A percentile compares a stretch with the other conserved stretches of the same genome.
These are phyloP conservation scores for Selenicereus undatus DNA, from an alignment of 148 eudicot species.

Conservation along the genomic window DNA sequence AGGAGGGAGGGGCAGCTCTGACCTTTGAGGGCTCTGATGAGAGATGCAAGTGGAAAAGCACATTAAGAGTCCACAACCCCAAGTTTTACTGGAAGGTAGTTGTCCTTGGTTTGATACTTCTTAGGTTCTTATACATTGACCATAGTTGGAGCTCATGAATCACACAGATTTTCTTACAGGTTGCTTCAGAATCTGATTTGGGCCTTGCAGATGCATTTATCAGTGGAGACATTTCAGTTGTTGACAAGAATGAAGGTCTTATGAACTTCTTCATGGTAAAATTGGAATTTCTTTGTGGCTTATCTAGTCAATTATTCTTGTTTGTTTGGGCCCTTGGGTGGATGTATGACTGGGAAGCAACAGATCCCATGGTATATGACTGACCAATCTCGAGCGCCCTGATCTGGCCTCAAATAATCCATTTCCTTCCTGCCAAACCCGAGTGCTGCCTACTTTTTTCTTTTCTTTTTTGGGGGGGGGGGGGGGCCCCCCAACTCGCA, in stretches of 20 bases:
- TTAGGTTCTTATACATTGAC: background rate
- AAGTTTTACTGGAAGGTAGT: slow-evolving; percentile 91
- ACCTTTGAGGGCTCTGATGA: slow-evolving; percentile 51
- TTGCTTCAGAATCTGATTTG: slow-evolving; percentile 74
- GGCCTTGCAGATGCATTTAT: slow-evolving; percentile 97
- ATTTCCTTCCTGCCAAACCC: too few species aligned
- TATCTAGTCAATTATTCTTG: background rate
- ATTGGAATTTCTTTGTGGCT: background rate
- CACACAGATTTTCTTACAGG: slow-evolving; percentile 35
- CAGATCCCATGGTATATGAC: background rate
- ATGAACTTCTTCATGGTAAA: slow-evolving; percentile 72
- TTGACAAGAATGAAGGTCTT: slow-evolving; percentile 76
- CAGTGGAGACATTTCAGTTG: slow-evolving; percentile 85
- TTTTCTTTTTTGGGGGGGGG: too few species aligned
- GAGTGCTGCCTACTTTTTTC: too few species aligned
- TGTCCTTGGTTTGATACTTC: background rate
- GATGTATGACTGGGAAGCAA: too few species aligned
- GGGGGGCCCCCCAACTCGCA: too few species aligned
- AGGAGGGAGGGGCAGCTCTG: slow-evolving; percentile 71
- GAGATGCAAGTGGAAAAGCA: slow-evolving; percentile 41
- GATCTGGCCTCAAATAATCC: background rate
- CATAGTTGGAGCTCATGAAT: background rate
- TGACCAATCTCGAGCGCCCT: background rate
- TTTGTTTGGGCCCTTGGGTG: background rate
- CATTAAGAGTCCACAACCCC: slow-evolving; percentile 62